Evolutionary conservation across 441 rosid genomes (phyloP), one percentile per base, ranked within the genome.

Genomic region (Theobroma grandiflorum): DNA sequence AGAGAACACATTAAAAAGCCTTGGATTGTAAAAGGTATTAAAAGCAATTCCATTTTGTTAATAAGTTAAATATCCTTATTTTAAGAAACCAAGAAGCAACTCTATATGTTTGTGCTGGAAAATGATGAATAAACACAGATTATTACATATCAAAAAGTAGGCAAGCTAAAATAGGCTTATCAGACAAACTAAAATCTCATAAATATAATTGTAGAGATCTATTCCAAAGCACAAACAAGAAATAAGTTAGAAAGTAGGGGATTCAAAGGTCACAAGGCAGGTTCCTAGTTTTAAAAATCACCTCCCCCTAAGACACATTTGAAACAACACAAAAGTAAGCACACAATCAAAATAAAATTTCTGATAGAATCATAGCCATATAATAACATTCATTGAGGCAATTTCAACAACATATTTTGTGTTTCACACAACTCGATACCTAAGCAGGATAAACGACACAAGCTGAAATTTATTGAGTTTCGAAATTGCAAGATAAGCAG

Each of bases 1-100:
- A 83, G 58, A 52, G 26, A 71, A 77, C 37, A 71, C 26, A 20
- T 76, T 26, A 79, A 18, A n/a, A 79, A 50, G n/a, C n/a, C 55
- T 14, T 3, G n/a, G 4, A 2, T 50, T 14, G 2, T 50, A 50
- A n/a, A 4, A 50, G 15, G 55, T 50, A 15, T 15, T 14, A 50
- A 50, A 50, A 50, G 55, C 55, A 50, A 50, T 14, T 4, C n/a
- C 55, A 14, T 15, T 50, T 1, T 43, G 22, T 22, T 22, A 14
- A 5, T 0, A 66, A n/a, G 47, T 38, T 38, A 8, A n/a, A 42
- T 42, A n/a, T 7, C 3, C 8, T 18, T 20, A n/a, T 42, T 16
- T 7, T n/a, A 67, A 42, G 15, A 66, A 50, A 50, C 6, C 55
- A 15, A 2, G n/a, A 14, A 3, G 55, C 55, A 50, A 50, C 7